Conservation (phyloP, 2,329 filamentous ascomycete species). For the Fusarium buharicum region DNA sequence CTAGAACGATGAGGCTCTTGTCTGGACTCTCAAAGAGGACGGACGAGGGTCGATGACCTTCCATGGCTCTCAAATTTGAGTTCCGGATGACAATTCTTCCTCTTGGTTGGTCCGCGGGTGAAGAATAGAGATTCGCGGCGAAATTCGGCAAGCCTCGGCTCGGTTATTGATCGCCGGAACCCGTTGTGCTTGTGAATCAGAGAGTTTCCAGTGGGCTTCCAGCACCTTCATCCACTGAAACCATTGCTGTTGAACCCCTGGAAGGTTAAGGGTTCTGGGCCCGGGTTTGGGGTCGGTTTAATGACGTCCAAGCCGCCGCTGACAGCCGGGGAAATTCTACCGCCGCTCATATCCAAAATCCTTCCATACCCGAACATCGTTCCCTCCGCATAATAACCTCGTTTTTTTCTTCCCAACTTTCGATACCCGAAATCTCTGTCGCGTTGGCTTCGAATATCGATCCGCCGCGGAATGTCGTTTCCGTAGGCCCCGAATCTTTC, state of each 20-base stretch:
- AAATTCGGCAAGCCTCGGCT: constrained; percentile 47
- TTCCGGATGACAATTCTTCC: constrained; percentile 20
- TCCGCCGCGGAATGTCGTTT: constrained; percentile 42
- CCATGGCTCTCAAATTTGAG: constrained; percentile 16
- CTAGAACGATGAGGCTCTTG: constrained; percentile 67
- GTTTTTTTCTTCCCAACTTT: constrained; percentile 7
- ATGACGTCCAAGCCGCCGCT: constrained; percentile 46
- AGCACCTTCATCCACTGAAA: constrained; percentile 29
- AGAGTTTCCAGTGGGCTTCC: constrained; percentile 23
- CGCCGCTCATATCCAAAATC: constrained; percentile 42
- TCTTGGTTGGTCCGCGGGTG: constrained; percentile 19
- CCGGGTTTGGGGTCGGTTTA: constrained; percentile 37
- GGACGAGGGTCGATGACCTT: constrained; percentile 37
- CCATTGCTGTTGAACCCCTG: constrained; percentile 10
- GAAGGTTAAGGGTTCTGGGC: constrained; percentile 19
- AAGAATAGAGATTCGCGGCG: constrained; percentile 30
- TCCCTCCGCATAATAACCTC: constrained; percentile 17
- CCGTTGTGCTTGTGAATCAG: constrained; percentile 10
- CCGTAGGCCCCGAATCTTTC: constrained; percentile 31
- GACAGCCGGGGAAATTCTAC: constrained; percentile 46
- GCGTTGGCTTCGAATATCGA: constrained; percentile 16
- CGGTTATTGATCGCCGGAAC: constrained; percentile 42
- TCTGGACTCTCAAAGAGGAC: constrained; percentile 50
- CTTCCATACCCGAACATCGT: constrained; percentile 27
- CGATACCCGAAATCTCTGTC: not conserved